These are phyloP conservation scores for Candida pseudoglaebosa DNA, from an alignment of 805 yeast genomes.

Conservation along the genomic window DNA sequence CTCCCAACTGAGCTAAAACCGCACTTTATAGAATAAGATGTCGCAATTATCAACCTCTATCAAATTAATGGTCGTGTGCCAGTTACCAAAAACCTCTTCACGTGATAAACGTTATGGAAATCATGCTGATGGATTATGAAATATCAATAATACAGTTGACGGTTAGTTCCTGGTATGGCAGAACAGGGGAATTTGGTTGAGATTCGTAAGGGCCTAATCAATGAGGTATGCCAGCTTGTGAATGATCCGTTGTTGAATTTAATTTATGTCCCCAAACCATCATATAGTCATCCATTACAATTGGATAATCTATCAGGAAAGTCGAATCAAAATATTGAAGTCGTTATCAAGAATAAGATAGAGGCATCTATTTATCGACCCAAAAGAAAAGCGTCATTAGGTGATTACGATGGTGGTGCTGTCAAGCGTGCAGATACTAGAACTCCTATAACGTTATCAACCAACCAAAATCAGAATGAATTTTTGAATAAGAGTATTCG, in stretches of 20 bases:
- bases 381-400: not conserved
- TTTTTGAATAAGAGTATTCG: conserved; percentile 22
- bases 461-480: conserved; percentile 11
- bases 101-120: conserved; percentile 20
- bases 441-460: not conserved
- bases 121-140: conserved; percentile 21
- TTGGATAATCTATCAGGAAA: not conserved
- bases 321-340: not conserved
- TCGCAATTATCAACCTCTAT: no score
- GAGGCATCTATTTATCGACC: conserved; percentile 3
- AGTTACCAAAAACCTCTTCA: conserved; percentile 12
- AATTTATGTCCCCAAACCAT: not conserved
- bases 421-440: conserved; percentile 1
- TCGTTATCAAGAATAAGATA: not conserved
- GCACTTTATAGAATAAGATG: not conserved
- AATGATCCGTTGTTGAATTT: conserved; percentile 4
- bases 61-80: no score
- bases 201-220: not conserved
- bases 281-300: not conserved
- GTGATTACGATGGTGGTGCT: not conserved
- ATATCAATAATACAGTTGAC: no score
- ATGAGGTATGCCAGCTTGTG: conserved; percentile 4
- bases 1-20: conserved; percentile 7
- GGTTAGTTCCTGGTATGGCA: not conserved
- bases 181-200: not conserved